Base-by-base conservation (phyloP, 306 rosid genomes). In the Fagus sylvatica region DNA sequence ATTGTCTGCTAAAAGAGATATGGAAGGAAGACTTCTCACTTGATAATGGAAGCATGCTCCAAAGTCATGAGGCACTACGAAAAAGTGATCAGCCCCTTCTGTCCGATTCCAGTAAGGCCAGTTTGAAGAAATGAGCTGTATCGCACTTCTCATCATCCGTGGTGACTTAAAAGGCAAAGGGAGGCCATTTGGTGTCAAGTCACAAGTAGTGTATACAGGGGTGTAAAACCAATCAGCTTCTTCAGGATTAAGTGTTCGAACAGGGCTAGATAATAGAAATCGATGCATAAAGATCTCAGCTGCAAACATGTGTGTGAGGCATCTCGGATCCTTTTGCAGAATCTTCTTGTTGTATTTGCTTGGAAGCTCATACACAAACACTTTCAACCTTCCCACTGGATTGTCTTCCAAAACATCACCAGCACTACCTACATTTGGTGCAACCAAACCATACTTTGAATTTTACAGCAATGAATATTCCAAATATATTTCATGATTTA, bases 161-260 rank as follows among this genome's bases (percentile, higher is more conserved):
- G 99, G 99, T 4, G 99, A 95, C 81, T 95, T 95, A 67, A 95
- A 95, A 62, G 99, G 99, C 84, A 95, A 83, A 60, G 99, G 99
- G 59, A 95, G 98, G 70, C 99, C 99, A 85, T 81, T 95, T 60
- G 99, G 98, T 32, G 99, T 95, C 85, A 95, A 87, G 85, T 95
- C 99, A 78, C 99, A 95, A 64, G 99, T 95, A 68, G 98, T 82
- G 84, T 95, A 95, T 15, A 95, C 98, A 49, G 98, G 99, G 82
- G 98, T 95, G 54, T 93, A 95, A 84, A 95, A 95, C 99, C 99
- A 95, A 83, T 95, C 99, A 68, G 99, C 99, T 80, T 95, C 99
- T 83, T 91, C 94, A 1, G 99, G 98, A 83, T 93, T 93, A 82
- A 95, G 98, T 79, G 99, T 93, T 66, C 99, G 87, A 74, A 95